Conservation (phyloP, 73 alveolate species). For the Paramecium octaurelia region DNA sequence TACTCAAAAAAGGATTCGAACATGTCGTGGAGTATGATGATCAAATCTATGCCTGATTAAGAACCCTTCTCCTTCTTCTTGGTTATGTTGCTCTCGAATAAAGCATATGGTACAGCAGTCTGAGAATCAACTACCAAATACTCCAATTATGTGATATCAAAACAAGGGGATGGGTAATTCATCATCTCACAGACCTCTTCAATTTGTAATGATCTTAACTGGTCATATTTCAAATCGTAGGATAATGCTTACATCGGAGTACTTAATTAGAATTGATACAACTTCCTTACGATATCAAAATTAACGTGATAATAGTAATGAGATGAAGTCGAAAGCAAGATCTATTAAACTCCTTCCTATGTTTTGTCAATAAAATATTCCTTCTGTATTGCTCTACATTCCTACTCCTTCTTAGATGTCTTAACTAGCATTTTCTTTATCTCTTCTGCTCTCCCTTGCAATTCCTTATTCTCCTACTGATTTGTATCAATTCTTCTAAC, state of each 20-base stretch:
- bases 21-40: slow-evolving; percentile 19
- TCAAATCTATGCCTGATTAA: slow-evolving; percentile 41
- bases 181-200: slow-evolving; percentile 8
- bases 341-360: background rate
- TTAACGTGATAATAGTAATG: slow-evolving; percentile 38
- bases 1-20: slow-evolving; percentile 20
- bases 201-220: background rate
- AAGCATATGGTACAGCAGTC: slow-evolving; percentile 35
- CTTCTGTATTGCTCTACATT: background rate
- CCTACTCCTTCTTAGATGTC: background rate
- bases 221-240: background rate
- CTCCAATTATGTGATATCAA: slow-evolving; percentile 1
- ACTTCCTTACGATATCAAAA: background rate
- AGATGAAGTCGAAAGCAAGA: background rate
- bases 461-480: background rate
- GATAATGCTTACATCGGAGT: slow-evolving; percentile 34
- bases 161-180: background rate
- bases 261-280: slow-evolving; percentile 14
- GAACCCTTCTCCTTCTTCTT: background rate
- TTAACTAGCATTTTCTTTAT: background rate
- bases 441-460: background rate
- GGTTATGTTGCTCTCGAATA: background rate
- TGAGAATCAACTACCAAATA: slow-evolving; percentile 12
- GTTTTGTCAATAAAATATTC: background rate
- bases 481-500: slow-evolving; percentile 16